phyloP scores from a whole-genome alignment of 306 rosid genomes.

The Corylus heterophylla region DNA sequence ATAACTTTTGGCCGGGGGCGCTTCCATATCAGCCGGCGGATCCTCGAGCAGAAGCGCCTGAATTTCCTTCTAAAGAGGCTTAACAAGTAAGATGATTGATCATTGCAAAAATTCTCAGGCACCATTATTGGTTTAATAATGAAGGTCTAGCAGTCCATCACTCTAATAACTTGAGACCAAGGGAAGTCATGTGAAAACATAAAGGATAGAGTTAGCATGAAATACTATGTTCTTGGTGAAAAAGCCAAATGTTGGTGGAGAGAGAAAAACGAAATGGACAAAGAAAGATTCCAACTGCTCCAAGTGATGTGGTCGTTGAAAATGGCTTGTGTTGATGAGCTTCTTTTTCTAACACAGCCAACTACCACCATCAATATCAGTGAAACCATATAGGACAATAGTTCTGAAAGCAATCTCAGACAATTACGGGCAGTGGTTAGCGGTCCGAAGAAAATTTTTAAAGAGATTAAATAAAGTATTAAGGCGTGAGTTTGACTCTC shows the following conservation, averaged over 20 bases:
- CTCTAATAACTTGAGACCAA: slow-evolving; percentile 11
- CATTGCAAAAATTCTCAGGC: slow-evolving; percentile 6
- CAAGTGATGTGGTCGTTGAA: slow-evolving; percentile 56
- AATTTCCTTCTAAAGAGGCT: slow-evolving; percentile 56
- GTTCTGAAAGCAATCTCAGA: slow-evolving; percentile 25
- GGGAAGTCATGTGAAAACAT: not conserved
- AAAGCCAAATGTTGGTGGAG: slow-evolving; percentile 3
- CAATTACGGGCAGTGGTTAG: no score
- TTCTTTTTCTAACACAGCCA: slow-evolving; percentile 48
- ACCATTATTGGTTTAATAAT: slow-evolving; percentile 17
- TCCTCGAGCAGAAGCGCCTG: slow-evolving; percentile 49
- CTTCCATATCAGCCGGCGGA: slow-evolving; percentile 63
- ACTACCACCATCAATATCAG: slow-evolving; percentile 43
- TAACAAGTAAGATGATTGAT: slow-evolving; percentile 30
- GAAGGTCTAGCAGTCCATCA: slow-evolving; percentile 17
- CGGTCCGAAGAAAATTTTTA: no score
- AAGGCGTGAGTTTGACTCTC: no score
- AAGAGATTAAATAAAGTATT: no score
- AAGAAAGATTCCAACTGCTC: slow-evolving; percentile 49
- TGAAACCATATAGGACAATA: slow-evolving; percentile 19
- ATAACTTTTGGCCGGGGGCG: slow-evolving; percentile 69
- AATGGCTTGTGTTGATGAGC: slow-evolving; percentile 55
- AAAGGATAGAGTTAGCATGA: no score
- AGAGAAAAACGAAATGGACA: slow-evolving; percentile 33
- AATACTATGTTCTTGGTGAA: not conserved